Base-by-base conservation (phyloP, 129 eudicot genomes). In the Chrysanthemum lavandulifolium region DNA sequence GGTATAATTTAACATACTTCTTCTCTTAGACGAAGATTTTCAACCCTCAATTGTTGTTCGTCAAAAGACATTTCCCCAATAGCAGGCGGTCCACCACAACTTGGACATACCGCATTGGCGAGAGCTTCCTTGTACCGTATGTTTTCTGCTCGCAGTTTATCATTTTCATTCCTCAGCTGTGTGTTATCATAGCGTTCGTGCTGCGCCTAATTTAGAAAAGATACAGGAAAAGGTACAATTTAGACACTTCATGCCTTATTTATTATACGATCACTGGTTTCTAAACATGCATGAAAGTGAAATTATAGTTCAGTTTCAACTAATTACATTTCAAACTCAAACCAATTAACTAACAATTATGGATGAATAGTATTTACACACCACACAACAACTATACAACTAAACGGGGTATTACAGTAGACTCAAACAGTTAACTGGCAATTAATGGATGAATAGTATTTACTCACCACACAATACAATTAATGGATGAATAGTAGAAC, bases 51-150 rank as follows among this genome's bases (percentile, higher is more conserved):
- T 14, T 94, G 97, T 69, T 94, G 97, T 73, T 94, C 99, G 59
- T 94, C 99, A 33, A 88, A 90, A 1, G 99, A 94, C 97, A 90
- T 94, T 77, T 94, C 99, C 31, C 94, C 99, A 21, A 94, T 77
- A 59, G 96, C 85, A 64, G 97, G 91, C 0, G 97, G 97, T 40
- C 97, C 97, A 2, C 99, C 97, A 40, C 99, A 94, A 74, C 81
- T 94, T 16, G 99, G 97, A 65, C 99, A 94, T 19, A 86, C 78
- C 21, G 96, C 89, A 23, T 82, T 94, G 80, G 84, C 61, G 5
- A 94, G 87, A 18, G 96, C 91, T 79, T 94, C 99, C 80, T 94
- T 94, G 79, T 74, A 90, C 57, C 97, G 78, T 14, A 90, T 83
- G 75, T 94, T 94, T 49, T 94, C 97, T 0, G 96, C 89, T 3